These are phyloP conservation scores for Metschnikowia drakensbergensis DNA, from an alignment of 805 yeast genomes.

Conservation along the genomic window DNA sequence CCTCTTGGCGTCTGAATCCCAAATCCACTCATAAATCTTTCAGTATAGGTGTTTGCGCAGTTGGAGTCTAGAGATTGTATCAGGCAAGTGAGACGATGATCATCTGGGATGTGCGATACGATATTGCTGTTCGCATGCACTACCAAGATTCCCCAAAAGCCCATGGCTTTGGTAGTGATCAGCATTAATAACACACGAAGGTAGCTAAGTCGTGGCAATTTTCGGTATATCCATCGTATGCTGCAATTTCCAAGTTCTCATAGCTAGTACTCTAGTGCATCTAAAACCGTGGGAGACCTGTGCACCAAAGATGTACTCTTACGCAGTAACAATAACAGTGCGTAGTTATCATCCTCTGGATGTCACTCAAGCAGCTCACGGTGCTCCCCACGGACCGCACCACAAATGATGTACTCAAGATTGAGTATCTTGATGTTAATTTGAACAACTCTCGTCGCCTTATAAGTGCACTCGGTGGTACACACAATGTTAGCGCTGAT, in stretches of 20 bases:
- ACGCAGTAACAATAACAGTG: not conserved
- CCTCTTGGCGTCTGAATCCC: constrained; percentile 58
- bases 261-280: no score
- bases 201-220: no score
- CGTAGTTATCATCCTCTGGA: not conserved
- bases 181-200: no score
- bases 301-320: not conserved
- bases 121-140: not conserved
- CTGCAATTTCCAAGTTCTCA: no score
- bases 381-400: constrained; percentile 34
- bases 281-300: not conserved
- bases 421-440: constrained; percentile 37
- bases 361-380: constrained; percentile 24
- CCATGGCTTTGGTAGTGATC: no score
- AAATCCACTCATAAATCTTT: constrained; percentile 36
- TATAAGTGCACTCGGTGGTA: constrained; percentile 20
- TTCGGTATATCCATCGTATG: no score
- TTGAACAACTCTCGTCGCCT: constrained; percentile 36
- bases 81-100: not conserved
- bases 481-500: constrained; percentile 8
- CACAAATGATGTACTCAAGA: constrained; percentile 30
- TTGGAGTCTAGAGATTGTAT: no score
- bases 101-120: constrained; percentile 1
- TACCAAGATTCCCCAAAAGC: not conserved
- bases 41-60: no score